These are phyloP conservation scores for Gossypium arboreum DNA, from an alignment of 345 rosid genomes.

Conservation along the genomic window DNA sequence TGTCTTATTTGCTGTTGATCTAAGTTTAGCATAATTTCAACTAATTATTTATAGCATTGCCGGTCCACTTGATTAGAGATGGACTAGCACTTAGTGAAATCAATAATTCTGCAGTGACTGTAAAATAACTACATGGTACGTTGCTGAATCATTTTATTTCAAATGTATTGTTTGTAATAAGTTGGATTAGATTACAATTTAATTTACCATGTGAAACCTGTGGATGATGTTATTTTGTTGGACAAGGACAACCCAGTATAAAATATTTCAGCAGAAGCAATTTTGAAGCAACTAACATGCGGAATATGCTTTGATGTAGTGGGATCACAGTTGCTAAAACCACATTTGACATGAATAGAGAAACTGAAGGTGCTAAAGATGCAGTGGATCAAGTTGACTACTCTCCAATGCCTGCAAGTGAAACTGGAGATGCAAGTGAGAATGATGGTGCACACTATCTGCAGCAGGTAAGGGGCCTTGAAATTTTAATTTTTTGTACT, in stretches of 20 bases:
- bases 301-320: constrained; percentile 28
- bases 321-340: constrained; percentile 26
- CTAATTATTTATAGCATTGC: neutral
- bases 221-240: neutral
- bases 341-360: neutral
- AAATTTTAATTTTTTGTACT: neutral
- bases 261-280: neutral
- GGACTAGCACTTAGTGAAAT: neutral
- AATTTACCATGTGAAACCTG: neutral
- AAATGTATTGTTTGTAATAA: neutral
- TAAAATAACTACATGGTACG: neutral
- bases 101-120: neutral
- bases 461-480: constrained; percentile 42
- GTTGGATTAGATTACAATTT: neutral
- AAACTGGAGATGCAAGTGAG: constrained; percentile 45
- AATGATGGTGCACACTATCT: constrained; percentile 44
- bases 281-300: neutral
- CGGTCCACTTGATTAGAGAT: neutral
- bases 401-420: constrained; percentile 36
- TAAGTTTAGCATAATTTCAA: neutral
- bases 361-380: constrained; percentile 17
- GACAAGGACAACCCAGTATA: neutral
- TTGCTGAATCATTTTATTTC: neutral
- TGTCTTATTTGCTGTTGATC: neutral
- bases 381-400: constrained; percentile 31